phyloP scores from a whole-genome alignment of 148 eudicot species.

The Chenopodium quinoa region DNA sequence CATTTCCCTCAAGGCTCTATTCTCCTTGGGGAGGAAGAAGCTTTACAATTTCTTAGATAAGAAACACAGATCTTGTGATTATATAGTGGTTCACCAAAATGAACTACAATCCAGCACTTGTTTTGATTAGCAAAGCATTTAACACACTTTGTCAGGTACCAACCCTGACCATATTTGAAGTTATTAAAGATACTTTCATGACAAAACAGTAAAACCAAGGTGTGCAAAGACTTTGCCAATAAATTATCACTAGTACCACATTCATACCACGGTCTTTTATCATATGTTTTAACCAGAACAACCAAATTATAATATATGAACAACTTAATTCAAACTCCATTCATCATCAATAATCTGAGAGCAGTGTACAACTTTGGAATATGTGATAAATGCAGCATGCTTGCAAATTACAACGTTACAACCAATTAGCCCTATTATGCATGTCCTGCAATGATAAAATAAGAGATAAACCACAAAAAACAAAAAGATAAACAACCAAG shows the following conservation, averaged over 20 bases:
- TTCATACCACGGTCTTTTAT: neutral
- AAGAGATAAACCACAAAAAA: neutral
- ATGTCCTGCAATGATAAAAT: neutral
- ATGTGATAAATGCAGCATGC: neutral
- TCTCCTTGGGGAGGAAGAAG: neutral
- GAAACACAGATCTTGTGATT: neutral
- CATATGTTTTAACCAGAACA: neutral
- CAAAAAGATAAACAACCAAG: neutral
- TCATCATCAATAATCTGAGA: neutral
- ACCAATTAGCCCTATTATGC: neutral
- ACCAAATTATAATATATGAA: neutral
- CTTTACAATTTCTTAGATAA: neutral
- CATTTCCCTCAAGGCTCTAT: conserved; percentile 1
- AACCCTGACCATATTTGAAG: neutral
- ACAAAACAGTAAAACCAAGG: neutral
- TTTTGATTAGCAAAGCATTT: neutral
- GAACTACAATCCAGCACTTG: neutral
- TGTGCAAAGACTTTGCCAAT: neutral
- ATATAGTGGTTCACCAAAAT: neutral
- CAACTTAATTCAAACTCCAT: neutral
- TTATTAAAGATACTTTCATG: neutral
- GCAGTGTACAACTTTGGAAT: neutral
- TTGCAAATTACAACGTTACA: neutral
- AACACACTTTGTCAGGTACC: neutral
- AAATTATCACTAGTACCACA: neutral